Evolutionary conservation across 805 yeast genomes (phyloP).

Genomic region (Pichia gijzeniarum): DNA sequence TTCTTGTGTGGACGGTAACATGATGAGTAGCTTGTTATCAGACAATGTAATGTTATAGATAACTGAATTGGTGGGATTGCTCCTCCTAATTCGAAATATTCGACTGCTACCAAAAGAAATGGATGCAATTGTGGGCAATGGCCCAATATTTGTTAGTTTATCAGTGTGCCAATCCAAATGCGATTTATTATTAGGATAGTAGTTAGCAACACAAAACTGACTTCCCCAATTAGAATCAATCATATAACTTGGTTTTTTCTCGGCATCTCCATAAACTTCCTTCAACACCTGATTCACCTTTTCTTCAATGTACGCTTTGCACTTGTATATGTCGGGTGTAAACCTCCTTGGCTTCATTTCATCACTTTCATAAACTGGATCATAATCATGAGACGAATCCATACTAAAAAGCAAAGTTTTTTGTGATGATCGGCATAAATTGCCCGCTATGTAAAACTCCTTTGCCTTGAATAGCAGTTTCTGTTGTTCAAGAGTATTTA

Average conservation of each 20-base stretch:
- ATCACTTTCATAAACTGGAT: constrained; percentile 1
- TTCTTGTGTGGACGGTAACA: constrained; percentile 81
- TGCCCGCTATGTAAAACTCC: constrained; percentile 57
- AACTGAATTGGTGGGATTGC: constrained; percentile 21
- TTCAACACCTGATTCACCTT: constrained; percentile 20
- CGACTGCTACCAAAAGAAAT: constrained; percentile 65
- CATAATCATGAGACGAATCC: constrained; percentile 12
- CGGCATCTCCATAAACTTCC: constrained; percentile 8
- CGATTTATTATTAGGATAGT: constrained; percentile 42
- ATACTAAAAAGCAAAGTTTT: constrained; percentile 29
- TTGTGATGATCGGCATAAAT: constrained; percentile 55
- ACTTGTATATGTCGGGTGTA: constrained; percentile 15
- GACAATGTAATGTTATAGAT: constrained; percentile 54
- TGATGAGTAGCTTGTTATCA: constrained; percentile 61
- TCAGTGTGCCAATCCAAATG: constrained; percentile 75
- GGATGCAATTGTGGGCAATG: constrained; percentile 62
- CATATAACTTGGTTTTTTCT: constrained; percentile 33
- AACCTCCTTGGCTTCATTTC: neutral
- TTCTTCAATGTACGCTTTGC: constrained; percentile 13
- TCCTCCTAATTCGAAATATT: constrained; percentile 51
- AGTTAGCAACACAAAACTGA: constrained; percentile 49
- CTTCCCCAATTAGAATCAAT: constrained; percentile 41
- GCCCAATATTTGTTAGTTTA: constrained; percentile 64
- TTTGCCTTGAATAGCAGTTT: constrained; percentile 34
- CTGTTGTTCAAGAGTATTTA: constrained; percentile 38